phyloP scores from a whole-genome alignment of 2,329 filamentous ascomycete genomes.

The Clonostachys rhizophaga region DNA sequence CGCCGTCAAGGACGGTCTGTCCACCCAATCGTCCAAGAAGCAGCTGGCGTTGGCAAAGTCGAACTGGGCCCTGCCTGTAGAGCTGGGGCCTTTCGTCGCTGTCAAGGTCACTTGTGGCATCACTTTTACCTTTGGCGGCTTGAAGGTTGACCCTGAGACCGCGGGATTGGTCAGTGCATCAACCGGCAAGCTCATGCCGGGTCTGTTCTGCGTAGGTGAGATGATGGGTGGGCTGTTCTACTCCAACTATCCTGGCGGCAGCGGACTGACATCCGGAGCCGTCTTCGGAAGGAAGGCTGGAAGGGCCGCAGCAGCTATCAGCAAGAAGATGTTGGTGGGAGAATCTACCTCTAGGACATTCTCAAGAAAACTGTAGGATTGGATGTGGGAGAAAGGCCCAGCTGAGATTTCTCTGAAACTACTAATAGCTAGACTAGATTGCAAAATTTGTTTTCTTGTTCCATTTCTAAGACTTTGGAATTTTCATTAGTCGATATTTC shows the following conservation, averaged over 20 bases:
- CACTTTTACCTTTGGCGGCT: conserved; percentile 65
- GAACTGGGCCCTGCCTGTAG: conserved; percentile 61
- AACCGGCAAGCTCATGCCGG: conserved; percentile 40
- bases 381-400: too few relatives aligned
- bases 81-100: conserved; percentile 53
- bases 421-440: too few relatives aligned
- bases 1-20: conserved; percentile 54
- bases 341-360: too few relatives aligned
- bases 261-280: conserved; percentile 54
- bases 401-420: too few relatives aligned
- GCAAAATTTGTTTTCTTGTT: too few relatives aligned
- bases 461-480: too few relatives aligned
- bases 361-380: too few relatives aligned
- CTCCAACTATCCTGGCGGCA: conserved; percentile 59
- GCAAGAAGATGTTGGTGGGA: too few relatives aligned
- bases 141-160: conserved; percentile 50
- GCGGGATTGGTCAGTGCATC: conserved; percentile 43
- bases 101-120: conserved; percentile 62
- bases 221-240: conserved; percentile 64
- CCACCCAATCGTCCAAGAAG: conserved; percentile 45
- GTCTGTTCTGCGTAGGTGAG: conserved; percentile 58
- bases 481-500: too few relatives aligned
- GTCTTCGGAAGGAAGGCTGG: conserved; percentile 43
- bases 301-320: conserved; percentile 13
- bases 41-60: conserved; percentile 49